Base-by-base conservation (phyloP, 2,329 filamentous ascomycete species). In the Pseudonectria foliicola region DNA sequence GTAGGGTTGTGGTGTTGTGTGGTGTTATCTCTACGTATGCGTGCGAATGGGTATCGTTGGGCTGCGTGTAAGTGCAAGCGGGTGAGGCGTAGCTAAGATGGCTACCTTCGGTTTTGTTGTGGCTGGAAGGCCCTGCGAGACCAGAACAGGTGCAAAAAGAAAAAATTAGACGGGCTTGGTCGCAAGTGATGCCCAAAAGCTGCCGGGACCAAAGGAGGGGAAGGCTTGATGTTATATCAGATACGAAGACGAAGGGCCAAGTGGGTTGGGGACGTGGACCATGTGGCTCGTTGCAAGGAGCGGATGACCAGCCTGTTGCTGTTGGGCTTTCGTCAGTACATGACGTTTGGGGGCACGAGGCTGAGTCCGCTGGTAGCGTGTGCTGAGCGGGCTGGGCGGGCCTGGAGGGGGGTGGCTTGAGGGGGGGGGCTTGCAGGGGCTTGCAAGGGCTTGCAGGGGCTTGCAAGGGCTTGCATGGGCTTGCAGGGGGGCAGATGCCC, bases 311-410 rank as follows among this genome's bases (percentile, higher is more conserved):
- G 44, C 46, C 40, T 50, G 45, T 48, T 50, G 49, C 40, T 50
- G 45, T 48, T 50, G 49, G 49, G 53, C 52, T 39, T 55, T 57
- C 56, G 55, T 61, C 55, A 58, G 54, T 56, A 48, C 53, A 57
- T 63, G 62, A 65, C 60, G 61, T 53, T 65, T 63, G 50, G 48
- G 53, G 54, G 50, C 59, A 62, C 60, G 63, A 64, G 63, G 63
- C 62, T 65, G 62, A 64, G 55, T 49, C 44, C 38, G 27, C 35
- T 25, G 35, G 39, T 34, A 36, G 39, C 32, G 33, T 30, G 33
- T 39, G 37, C 27, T 33, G 39, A 34, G 18, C 12, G 36, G 24
- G 24, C 7, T 12, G 12, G 13, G 31, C 10, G 23, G 7, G 29
- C 11, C 34, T 28, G 24, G 38, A 33, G 35, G 37, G 34, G 26